A percentile compares a stretch with the other conserved stretches of the same genome.
Conservation (phyloP, 768 basidiomycete genomes). For the Pholiota molesta region DNA sequence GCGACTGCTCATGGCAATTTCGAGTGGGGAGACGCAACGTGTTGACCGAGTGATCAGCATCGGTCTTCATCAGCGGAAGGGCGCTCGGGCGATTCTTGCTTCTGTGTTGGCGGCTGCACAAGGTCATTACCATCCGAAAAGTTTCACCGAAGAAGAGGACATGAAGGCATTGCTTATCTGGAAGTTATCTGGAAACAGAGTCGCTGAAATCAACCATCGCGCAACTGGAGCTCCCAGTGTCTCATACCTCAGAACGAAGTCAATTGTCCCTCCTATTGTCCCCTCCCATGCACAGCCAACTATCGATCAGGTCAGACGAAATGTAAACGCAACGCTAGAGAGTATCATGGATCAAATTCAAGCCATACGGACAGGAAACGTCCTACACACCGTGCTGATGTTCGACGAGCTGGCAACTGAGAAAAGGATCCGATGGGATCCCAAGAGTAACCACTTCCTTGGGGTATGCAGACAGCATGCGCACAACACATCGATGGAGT, state of each 20-base stretch:
- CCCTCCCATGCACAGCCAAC: slow-evolving; percentile 19
- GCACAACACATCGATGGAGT: slow-evolving; percentile 18
- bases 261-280: slow-evolving; percentile 18
- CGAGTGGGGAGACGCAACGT: slow-evolving; percentile 19
- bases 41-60: slow-evolving; percentile 21
- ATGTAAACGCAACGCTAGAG: slow-evolving; percentile 9
- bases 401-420: slow-evolving; percentile 32
- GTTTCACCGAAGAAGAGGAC: slow-evolving; percentile 24
- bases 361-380: not conserved
- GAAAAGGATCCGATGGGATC: slow-evolving; percentile 26
- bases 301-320: slow-evolving; percentile 6
- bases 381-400: slow-evolving; percentile 28
- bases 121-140: not conserved
- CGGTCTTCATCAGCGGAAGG: slow-evolving; percentile 4
- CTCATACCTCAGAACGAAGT: slow-evolving; percentile 13
- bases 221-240: slow-evolving; percentile 19
- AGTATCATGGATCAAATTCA: slow-evolving; percentile 7
- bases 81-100: not conserved
- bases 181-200: slow-evolving; percentile 23
- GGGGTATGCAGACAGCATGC: slow-evolving; percentile 30
- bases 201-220: slow-evolving; percentile 25
- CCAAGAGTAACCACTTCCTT: slow-evolving; percentile 25
- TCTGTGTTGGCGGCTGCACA: not conserved
- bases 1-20: slow-evolving; percentile 20
- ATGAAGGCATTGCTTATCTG: slow-evolving; percentile 23